A percentile compares a stretch with the other conserved stretches of the same genome.
phyloP scores from a whole-genome alignment of 257 asterid genomes.

The Scutellaria minor region DNA sequence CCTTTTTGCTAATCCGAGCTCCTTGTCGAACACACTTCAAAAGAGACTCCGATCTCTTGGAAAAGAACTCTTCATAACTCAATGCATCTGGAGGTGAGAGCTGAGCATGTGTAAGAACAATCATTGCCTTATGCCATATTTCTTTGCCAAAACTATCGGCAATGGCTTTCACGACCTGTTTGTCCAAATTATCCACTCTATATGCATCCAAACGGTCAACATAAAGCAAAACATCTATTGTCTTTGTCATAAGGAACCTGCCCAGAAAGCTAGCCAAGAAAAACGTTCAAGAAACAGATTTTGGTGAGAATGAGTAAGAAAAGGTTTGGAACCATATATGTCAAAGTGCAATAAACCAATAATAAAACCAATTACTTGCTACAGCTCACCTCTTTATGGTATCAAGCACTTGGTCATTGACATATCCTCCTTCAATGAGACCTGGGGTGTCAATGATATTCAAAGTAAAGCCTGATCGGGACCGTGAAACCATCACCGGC shows the following conservation, averaged over 20 bases:
- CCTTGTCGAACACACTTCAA: slow-evolving; percentile 79
- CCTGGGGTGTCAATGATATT: slow-evolving; percentile 96
- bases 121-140: slow-evolving; percentile 81
- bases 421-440: slow-evolving; percentile 92
- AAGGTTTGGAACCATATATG: neutral
- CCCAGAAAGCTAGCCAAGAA: slow-evolving; percentile 44
- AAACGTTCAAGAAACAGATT: neutral
- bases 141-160: slow-evolving; percentile 80
- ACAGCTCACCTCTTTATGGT: slow-evolving; percentile 73
- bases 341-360: neutral
- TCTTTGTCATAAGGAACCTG: slow-evolving; percentile 89
- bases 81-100: slow-evolving; percentile 98
- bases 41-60: slow-evolving; percentile 87
- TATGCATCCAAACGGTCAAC: slow-evolving; percentile 98
- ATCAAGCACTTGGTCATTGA: slow-evolving; percentile 80
- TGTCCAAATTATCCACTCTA: slow-evolving; percentile 95
- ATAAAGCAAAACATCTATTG: slow-evolving; percentile 89
- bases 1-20: slow-evolving; percentile 69
- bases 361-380: neutral
- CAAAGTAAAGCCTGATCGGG: slow-evolving; percentile 84
- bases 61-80: slow-evolving; percentile 78
- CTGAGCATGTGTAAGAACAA: slow-evolving; percentile 96
- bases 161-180: slow-evolving; percentile 85
- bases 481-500: slow-evolving; percentile 93
- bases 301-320: neutral